phyloP scores from a whole-genome alignment of 2,329 filamentous ascomycete genomes.

The Ceratocystis ficicola region DNA sequence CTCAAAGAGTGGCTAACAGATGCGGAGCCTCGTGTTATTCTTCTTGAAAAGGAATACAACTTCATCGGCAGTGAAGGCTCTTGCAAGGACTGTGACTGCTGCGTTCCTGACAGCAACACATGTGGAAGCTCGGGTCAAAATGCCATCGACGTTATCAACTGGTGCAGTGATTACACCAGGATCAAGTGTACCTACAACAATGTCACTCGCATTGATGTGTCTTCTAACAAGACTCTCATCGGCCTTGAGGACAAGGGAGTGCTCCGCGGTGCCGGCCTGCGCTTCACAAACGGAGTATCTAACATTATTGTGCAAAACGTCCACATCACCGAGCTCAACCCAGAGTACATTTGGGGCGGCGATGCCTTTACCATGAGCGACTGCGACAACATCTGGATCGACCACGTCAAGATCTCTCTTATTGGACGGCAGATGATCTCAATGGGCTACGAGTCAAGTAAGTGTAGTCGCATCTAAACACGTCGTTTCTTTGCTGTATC shows the following conservation, averaged over 20 bases:
- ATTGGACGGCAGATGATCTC: conserved; percentile 36
- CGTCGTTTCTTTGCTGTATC: too few species aligned
- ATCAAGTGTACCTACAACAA: conserved; percentile 28
- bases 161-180: conserved; percentile 25
- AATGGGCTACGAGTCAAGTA: conserved; percentile 20
- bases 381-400: conserved; percentile 30
- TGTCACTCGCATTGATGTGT: conserved; percentile 29
- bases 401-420: conserved; percentile 32
- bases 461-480: not conserved
- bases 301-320: conserved; percentile 34
- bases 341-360: conserved; percentile 31
- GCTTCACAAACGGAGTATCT: conserved; percentile 28
- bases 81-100: conserved; percentile 2
- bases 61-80: conserved; percentile 25
- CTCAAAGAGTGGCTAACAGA: conserved; percentile 28
- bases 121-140: conserved; percentile 2
- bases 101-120: not conserved
- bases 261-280: conserved; percentile 34
- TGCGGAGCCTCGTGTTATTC: conserved; percentile 29
- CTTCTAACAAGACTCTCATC: conserved; percentile 33
- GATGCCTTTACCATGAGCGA: conserved; percentile 30
- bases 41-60: conserved; percentile 29
- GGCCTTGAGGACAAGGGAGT: conserved; percentile 31
- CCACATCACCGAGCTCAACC: conserved; percentile 26
- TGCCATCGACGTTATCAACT: conserved; percentile 24